Base-by-base conservation (phyloP, 2,329 filamentous ascomycete species). In the Botrytis elliptica region DNA sequence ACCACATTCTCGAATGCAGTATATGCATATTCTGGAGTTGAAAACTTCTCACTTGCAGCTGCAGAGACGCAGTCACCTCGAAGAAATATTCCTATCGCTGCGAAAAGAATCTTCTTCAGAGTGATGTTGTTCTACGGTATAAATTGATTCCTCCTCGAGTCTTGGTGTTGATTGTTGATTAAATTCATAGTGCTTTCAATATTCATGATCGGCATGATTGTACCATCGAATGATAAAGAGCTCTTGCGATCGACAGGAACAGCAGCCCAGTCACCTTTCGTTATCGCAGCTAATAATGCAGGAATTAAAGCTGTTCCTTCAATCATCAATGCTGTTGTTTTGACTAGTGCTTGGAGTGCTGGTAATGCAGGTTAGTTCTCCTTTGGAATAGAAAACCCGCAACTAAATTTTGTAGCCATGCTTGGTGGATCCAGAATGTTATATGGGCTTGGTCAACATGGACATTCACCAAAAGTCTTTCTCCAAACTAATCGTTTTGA, bases 321-420 rank as follows among this genome's bases (percentile, higher is more conserved):
- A 10, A 87, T 95, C 71, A 90, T 95, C 82, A 95, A 95, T 80
- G 92, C 91, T 46, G 85, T 94, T 38, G 90, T 95, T 77, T 85
- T 94, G 76, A 92, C 90, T 0, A 92, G 90, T 0, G 91, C 90
- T 0, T 91, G 89, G 83, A 93, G 91, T 0, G 87, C 91, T 0
- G 90, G 88, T 0, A 94, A 94, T 77, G 88, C 91, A 77, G 71
- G 71, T 68, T 14, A 20, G 44, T 40, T 10, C 4, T 10, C 5
- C 12, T 36, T 3, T 8, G 4, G 4, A 3, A 5, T 8, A 25
- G 18, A 12, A 25, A n/a, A 33, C 5, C 20, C 20, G 10, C 36
- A 36, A 36, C 60, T 66, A 38, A 63, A 10, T n/a, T 9, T 3
- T 40, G 1, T 40, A 71, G 89, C 87, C 78, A 84, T 94, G 42